phyloP scores from a whole-genome alignment of 345 rosid species.

The Eucalyptus leucophloia region DNA sequence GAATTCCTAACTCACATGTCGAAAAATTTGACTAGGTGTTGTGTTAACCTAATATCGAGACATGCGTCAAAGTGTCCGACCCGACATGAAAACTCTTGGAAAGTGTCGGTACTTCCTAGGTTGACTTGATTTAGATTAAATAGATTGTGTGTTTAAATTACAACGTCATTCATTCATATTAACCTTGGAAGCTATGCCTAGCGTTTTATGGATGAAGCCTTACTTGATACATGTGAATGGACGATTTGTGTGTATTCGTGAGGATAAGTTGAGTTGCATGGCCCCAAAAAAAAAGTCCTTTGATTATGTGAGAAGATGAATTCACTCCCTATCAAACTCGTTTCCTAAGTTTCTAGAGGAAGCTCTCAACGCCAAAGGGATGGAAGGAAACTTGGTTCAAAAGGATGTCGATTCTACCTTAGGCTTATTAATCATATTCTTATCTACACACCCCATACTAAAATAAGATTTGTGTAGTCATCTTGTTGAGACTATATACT shows the following conservation, averaged over 20 bases:
- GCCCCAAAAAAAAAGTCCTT: background rate
- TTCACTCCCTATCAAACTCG: background rate
- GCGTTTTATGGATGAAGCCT: background rate
- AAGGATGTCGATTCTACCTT: background rate
- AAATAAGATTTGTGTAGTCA: background rate
- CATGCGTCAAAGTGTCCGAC: no score
- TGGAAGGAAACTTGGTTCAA: background rate
- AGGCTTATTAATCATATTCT: background rate
- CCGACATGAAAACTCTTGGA: no score
- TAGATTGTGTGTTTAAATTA: no score
- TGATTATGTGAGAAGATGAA: background rate
- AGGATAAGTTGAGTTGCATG: background rate
- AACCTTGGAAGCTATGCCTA: background rate
- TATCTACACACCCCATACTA: background rate
- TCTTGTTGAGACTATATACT: background rate
- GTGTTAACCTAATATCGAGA: no score
- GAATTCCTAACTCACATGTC: no score
- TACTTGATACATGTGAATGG: background rate
- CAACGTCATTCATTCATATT: background rate
- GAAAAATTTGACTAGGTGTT: no score
- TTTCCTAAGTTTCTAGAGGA: background rate
- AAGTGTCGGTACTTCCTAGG: rapidly evolving
- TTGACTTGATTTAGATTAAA: background rate
- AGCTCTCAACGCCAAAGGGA: background rate
- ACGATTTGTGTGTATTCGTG: background rate